A percentile compares a stretch with the other conserved stretches of the same genome.
Conservation (phyloP, 352 stramenopile genomes). For the Pythium graminicola region DNA sequence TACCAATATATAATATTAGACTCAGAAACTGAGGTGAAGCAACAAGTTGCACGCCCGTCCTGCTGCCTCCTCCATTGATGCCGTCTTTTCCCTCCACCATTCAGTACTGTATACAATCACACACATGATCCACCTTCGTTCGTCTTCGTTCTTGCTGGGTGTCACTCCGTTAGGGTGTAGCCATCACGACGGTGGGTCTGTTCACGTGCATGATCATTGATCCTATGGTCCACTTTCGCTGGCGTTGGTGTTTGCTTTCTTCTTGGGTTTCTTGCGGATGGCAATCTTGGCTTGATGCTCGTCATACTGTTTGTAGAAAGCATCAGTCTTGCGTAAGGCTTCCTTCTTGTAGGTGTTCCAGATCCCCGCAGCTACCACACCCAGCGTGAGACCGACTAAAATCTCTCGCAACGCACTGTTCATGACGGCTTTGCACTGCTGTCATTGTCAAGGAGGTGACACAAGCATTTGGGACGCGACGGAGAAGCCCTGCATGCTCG, state of each 20-base stretch:
- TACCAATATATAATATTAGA: too few species aligned
- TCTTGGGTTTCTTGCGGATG: not conserved
- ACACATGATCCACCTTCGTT: too few species aligned
- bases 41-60: too few species aligned
- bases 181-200: too few species aligned
- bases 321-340: conserved; percentile 2
- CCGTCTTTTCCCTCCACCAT: too few species aligned
- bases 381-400: not conserved
- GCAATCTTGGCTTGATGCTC: conserved; percentile 4
- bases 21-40: not conserved
- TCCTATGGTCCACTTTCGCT: not conserved
- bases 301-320: conserved; percentile 9
- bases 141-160: too few species aligned
- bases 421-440: not conserved
- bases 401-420: conserved; percentile 6
- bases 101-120: too few species aligned
- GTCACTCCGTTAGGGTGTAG: too few species aligned
- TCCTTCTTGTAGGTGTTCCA: conserved; percentile 17
- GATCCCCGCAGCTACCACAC: not conserved
- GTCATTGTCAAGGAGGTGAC: not conserved
- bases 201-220: too few species aligned
- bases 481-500: not conserved
- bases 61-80: too few species aligned
- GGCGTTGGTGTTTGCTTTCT: not conserved
- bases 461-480: conserved; percentile 3